Evolutionary conservation across 75 land plant genomes (phyloP), one percentile per base, ranked within the genome.

Genomic region (Isoetes taiwanensis): DNA sequence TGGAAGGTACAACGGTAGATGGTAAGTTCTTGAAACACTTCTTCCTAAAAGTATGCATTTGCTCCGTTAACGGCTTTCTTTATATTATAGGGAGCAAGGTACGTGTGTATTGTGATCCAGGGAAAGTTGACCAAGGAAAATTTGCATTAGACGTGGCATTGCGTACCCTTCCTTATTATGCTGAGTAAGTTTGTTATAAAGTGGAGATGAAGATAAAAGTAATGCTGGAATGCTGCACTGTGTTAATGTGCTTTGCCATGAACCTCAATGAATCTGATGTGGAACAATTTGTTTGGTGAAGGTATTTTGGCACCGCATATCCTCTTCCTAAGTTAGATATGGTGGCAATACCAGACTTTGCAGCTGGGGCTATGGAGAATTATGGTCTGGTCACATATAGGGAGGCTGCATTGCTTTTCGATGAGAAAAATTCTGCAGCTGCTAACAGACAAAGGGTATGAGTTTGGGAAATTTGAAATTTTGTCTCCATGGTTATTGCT

Each of bases 281-380:
- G 56, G 2, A 34, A 8, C 20, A 54, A 14, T 21, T 54, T 2
- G 55, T 25, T 0, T 43, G 26, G 2, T 59, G 21, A 64, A 94
- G 99, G 37, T 94, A 89, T 64, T 94, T 94, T 77, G 83, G 67
- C 16, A 73, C 72, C 35, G 79, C 83, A 11, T 94, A 89, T 62
- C 55, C 90, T 32, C 76, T 94, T 12, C 96, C 99, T 16, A 94
- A 94, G 64, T 40, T 94, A 59, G 99, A 94, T 61, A 84, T 84
- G 99, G 62, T 82, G 61, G 99, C 99, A 6, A 80, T 94, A 46
- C 96, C 99, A 43, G 99, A 94, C 69, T 94, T 94, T 70, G 79
- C 96, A 54, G 84, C 84, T 65, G 99, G 99, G 26, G 99, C 99
- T 14, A 94, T 94, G 99, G 99, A 94, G 58, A 94, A 94, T 64